Evolutionary conservation across 2,329 filamentous ascomycete genomes (phyloP), one percentile per base, ranked within the genome.

Genomic region (Ascochyta viciae-villosae): DNA sequence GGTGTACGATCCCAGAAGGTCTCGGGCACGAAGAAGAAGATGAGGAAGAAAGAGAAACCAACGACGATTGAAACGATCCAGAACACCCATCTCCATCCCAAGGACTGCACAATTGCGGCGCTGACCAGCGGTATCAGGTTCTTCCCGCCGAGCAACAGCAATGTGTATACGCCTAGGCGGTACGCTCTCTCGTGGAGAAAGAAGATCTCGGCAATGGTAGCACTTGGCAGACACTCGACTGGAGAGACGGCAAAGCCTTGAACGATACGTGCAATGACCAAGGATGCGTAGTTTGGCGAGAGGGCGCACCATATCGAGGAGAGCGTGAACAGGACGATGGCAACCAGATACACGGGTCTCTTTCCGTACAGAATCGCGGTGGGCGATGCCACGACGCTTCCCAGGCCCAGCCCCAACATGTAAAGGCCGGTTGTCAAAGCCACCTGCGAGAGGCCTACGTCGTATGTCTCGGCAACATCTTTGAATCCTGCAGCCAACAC

Each of bases 191-290:
- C 94, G 68, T 98, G 94, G 19, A 98, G 81, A 71, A 96, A 97
- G 80, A 93, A 98, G 57, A 98, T 97, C 75, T 98, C 94, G 3
- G 93, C 92, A 67, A 98, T 94, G 0, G 92, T 96, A 15, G 94
- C 93, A 4, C 92, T 96, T 0, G 94, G 94, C 27, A 98, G 82
- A 69, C 92, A 96, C 74, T 98, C 94, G 8, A 96, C 91, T 0
- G 92, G 92, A 62, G 91, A 95, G 44, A 97, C 88, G 0, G 92
- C 89, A 9, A 97, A 81, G 3, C 94, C 95, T 74, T 96, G 91
- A 58, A 97, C 89, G 43, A 98, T 87, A 50, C 94, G 85, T 24
- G 92, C 94, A 8, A 92, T 75, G 6, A 96, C 81, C 34, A 98
- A 82, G 9, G 92, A 96, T 1, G 83, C 75, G 71, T 94, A 97